Evolutionary conservation across 148 eudicot species (phyloP).

Genomic region (Nepenthes gracilis): DNA sequence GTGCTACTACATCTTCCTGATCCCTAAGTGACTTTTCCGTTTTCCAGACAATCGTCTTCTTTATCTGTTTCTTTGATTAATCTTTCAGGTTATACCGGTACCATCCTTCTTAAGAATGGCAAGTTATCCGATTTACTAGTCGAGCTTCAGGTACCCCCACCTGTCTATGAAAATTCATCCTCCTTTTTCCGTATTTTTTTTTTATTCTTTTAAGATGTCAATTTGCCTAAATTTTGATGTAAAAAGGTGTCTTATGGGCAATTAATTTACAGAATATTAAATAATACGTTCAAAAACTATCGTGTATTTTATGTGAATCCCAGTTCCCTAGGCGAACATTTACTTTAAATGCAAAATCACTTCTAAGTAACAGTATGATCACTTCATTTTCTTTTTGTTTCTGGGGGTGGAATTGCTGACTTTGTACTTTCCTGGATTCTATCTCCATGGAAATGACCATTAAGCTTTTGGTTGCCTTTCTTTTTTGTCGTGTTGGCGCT

Average conservation of each 20-base stretch:
- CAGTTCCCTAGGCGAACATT: too few relatives aligned
- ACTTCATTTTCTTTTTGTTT: too few relatives aligned
- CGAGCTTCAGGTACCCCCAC: conserved; percentile 58
- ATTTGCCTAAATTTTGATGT: neutral
- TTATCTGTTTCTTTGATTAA: neutral
- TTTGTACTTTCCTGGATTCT: too few relatives aligned
- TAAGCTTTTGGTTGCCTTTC: neutral
- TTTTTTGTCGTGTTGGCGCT: neutral
- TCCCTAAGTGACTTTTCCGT: neutral
- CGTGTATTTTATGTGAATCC: too few relatives aligned
- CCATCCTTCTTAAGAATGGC: conserved; percentile 55
- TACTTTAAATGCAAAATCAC: too few relatives aligned
- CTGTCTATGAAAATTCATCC: neutral
- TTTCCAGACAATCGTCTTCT: neutral
- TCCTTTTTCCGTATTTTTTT: neutral
- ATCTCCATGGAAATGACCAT: neutral
- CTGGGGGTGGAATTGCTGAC: too few relatives aligned
- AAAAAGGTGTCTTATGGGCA: too few relatives aligned
- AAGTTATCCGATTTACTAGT: conserved; percentile 69
- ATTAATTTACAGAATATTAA: too few relatives aligned
- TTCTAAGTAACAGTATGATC: too few relatives aligned
- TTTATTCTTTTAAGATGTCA: neutral
- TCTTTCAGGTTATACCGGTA: conserved; percentile 62
- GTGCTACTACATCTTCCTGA: conserved; percentile 8
- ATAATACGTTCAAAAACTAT: too few relatives aligned